Conservation (phyloP, 1,284 basidiomycete species). For the Inonotus obliquus region DNA sequence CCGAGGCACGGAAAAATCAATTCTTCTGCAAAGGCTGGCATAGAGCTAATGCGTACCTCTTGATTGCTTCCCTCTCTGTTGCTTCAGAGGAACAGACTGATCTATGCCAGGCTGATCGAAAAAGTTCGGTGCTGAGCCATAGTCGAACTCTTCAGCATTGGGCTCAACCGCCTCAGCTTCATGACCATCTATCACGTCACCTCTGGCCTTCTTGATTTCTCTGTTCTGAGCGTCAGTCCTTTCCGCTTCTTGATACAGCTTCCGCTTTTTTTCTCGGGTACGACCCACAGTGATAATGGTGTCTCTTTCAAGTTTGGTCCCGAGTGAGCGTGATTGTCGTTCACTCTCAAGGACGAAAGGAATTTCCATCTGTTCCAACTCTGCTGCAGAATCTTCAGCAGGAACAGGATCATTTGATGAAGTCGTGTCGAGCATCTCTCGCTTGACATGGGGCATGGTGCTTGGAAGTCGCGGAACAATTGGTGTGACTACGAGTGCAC, state of each 20-base stretch:
- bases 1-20: not conserved
- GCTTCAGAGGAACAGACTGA: constrained; percentile 31
- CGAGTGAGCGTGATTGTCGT: constrained; percentile 28
- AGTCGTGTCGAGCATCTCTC: not conserved
- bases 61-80: constrained; percentile 39
- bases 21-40: not conserved
- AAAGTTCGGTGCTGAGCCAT: constrained; percentile 68
- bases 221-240: constrained; percentile 17
- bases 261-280: constrained; percentile 54
- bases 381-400: not conserved
- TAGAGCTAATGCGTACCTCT: constrained; percentile 36
- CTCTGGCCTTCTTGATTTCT: constrained; percentile 22
- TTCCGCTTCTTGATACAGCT: constrained; percentile 36
- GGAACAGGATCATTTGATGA: not conserved
- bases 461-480: constrained; percentile 36
- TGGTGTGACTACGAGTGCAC: constrained; percentile 43
- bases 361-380: constrained; percentile 53
- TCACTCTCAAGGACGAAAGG: constrained; percentile 64
- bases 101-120: constrained; percentile 54
- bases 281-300: constrained; percentile 70
- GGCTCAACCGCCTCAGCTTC: constrained; percentile 18
- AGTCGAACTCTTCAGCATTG: constrained; percentile 63
- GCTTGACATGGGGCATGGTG: not conserved
- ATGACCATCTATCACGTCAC: constrained; percentile 19
- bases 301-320: constrained; percentile 33